Evolutionary conservation across 2,329 filamentous ascomycete genomes (phyloP), one percentile per base, ranked within the genome.

Genomic region (Colletotrichum simmondsii): DNA sequence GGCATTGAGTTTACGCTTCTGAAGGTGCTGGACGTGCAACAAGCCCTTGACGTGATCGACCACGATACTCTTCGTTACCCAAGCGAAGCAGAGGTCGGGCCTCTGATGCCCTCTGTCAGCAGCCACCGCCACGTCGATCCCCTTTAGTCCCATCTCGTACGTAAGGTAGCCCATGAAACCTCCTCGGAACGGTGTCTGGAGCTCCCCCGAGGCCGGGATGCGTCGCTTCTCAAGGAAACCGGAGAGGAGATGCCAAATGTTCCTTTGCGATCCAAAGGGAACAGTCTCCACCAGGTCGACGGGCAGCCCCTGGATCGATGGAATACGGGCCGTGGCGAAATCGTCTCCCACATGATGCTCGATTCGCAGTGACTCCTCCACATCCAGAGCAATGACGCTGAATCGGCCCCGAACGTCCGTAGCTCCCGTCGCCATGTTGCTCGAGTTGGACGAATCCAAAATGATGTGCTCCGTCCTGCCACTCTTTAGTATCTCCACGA

Each of bases 101-200:
- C 89, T 85, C 49, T 81, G 77, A 68, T 87, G 83, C 2, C 78
- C 78, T 12, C 80, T 77, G 4, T 78, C 75, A n/a, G 77, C 75
- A 2, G 81, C 75, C 11, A 82, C 65, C 1, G 75, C 24, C 26
- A 93, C 84, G 62, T 85, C 81, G 66, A 91, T 91, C 22, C 87
- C 90, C 75, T 87, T 85, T 1, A 97, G 84, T 0, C 94, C 94
- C 79, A 95, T 90, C 80, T 98, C 95, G 73, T 98, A 97, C 0
- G 94, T 95, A 63, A 95, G 88, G 77, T 93, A 97, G 0, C 95
- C 95, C 83, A 97, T 90, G 72, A 97, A 92, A 0, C 95, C 95
- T 64, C 94, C 95, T 82, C 94, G 91, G 79, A 97, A 98, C 0
- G 93, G 89, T 0, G 78, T 76, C 5, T 77, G 75, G 5, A 77